Evolutionary conservation across 371 early-diverging fungal species (phyloP), one percentile per base, ranked within the genome.

Genomic region (Circinella umbellata): DNA sequence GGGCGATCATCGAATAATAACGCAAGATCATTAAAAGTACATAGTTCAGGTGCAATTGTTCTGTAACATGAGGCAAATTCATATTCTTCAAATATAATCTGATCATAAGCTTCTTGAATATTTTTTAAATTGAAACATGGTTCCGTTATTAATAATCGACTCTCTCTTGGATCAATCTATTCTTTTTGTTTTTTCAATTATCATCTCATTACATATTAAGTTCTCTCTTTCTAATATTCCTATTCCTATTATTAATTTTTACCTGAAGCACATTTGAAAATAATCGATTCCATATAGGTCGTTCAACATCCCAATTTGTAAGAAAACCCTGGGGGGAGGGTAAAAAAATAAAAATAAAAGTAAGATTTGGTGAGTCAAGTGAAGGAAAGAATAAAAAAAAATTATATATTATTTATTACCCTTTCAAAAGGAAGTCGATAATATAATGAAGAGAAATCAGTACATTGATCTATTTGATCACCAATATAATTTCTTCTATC

Each of bases 71-170:
- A 76, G 3, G 82, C 73, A 72, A 96, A 95, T 61, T 87, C 89
- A 69, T 91, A 95, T 69, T 93, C 94, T 72, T 95, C 96, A 82
- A 94, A 95, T 13, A 93, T 80, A 6, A 95, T 85, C 78, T 95
- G 93, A 76, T 95, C 95, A 66, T 91, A 91, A 7, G 82, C 76
- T 34, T 88, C 81, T 68, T 90, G 91, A 55, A 95, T 86, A 64
- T 80, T 84, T 13, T 88, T 87, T 48, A 95, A 76, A 75, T 95
- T 95, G 71, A 95, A 88, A 57, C 88, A 86, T 20, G 96, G 96
- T 55, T 95, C 95, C 6, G 94, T 93, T 18, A 94, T 68, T n/a
- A 92, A 27, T 17, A 96, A 73, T 13, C 79, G 79, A 1, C 91
- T 91, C 10, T 86, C 80, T 48, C 76, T 69, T 18, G 95, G 91